A percentile compares a stretch with the other conserved stretches of the same genome.
Conservation (phyloP, 192 early-diverging fungal species). For the Thamnidium elegans region DNA sequence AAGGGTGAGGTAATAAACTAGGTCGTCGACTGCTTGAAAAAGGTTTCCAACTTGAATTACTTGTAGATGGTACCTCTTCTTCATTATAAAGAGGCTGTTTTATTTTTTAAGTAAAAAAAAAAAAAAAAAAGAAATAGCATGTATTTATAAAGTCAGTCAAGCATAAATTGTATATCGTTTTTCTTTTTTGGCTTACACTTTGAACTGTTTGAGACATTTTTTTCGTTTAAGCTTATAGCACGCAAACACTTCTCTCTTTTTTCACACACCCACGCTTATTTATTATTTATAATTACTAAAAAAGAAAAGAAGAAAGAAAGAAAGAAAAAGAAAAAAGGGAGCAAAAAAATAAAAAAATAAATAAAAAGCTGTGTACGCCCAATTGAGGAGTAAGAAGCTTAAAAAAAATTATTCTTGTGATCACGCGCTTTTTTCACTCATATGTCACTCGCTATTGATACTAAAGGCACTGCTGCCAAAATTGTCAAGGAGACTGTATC, state of each 20-base stretch:
- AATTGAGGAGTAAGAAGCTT: not conserved
- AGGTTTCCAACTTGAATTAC: not conserved
- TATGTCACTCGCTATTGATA: conserved; percentile 32
- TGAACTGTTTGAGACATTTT: conserved; percentile 10
- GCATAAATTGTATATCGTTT: too few species aligned
- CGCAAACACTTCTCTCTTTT: too few species aligned
- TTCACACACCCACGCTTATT: not conserved
- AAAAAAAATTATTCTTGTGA: not conserved
- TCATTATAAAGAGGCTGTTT: too few species aligned
- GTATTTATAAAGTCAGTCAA: too few species aligned
- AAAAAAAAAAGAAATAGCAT: too few species aligned
- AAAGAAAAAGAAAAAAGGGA: conserved; percentile 2
- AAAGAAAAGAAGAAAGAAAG: not conserved
- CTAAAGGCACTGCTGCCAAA: conserved; percentile 38
- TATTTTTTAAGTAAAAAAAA: too few species aligned
- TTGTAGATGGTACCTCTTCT: too few species aligned
- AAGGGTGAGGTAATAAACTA: conserved; percentile 10
- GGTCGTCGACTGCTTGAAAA: conserved; percentile 7
- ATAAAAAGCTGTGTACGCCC: too few species aligned
- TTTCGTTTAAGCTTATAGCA: not conserved
- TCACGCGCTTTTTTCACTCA: not conserved
- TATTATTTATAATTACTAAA: not conserved
- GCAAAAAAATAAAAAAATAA: conserved; percentile 7
- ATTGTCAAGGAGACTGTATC: conserved; percentile 35
- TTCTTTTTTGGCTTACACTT: conserved; percentile 1